These are phyloP conservation scores for Penicillium sp. DNA, from an alignment of 2,329 filamentous ascomycete species.

Conservation along the genomic window DNA sequence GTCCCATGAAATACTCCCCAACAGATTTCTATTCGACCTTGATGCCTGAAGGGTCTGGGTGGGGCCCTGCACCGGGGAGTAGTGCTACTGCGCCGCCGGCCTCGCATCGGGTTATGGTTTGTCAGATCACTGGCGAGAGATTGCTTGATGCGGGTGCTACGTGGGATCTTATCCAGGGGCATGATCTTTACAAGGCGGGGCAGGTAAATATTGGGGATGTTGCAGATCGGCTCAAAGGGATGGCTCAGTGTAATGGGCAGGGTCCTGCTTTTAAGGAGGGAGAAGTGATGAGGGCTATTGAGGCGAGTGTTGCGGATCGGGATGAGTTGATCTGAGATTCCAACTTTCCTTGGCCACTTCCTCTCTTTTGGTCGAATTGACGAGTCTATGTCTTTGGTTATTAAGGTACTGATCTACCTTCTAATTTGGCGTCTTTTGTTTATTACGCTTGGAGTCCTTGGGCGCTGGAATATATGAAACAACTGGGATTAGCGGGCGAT, in stretches of 20 bases:
- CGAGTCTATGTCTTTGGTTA: conserved; percentile 2
- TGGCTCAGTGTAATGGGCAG: conserved; percentile 80
- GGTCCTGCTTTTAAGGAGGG: conserved; percentile 84
- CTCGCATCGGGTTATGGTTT: conserved; percentile 68
- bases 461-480: conserved; percentile 4
- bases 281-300: conserved; percentile 71
- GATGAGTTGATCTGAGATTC: conserved; percentile 69
- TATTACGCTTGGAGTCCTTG: conserved; percentile 3
- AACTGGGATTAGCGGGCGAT: not conserved
- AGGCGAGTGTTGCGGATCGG: conserved; percentile 73
- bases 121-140: conserved; percentile 63
- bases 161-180: conserved; percentile 85
- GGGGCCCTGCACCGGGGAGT: not conserved
- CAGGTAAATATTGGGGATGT: conserved; percentile 80
- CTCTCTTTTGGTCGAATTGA: not conserved
- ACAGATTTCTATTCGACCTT: conserved; percentile 70
- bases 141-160: conserved; percentile 74
- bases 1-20: conserved; percentile 70
- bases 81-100: not conserved
- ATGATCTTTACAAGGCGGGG: conserved; percentile 74
- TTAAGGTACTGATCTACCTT: not conserved
- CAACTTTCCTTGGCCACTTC: not conserved
- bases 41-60: conserved; percentile 46
- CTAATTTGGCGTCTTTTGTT: not conserved
- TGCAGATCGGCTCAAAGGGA: conserved; percentile 72